Percentiles rank a stretch among this genome's conserved stretches.
phyloP scores from a whole-genome alignment of 306 rosid genomes.

The Castanospermum australe region DNA sequence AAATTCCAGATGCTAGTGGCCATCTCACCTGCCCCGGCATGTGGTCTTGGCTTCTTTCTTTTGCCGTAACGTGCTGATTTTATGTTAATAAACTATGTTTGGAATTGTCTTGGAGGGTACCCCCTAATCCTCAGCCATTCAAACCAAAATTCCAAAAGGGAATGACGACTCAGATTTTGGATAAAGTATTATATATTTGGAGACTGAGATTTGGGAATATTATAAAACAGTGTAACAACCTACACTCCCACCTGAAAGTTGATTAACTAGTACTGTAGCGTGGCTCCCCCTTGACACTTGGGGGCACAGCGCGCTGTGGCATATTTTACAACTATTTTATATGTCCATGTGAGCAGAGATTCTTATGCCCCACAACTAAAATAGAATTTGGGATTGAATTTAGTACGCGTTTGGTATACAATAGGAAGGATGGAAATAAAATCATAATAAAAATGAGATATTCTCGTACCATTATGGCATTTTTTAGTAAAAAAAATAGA shows the following conservation, averaged over 20 bases:
- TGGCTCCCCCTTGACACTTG: neutral
- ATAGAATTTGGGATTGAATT: neutral
- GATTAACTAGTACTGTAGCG: neutral
- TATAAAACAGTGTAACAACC: neutral
- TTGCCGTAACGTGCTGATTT: conserved; percentile 11
- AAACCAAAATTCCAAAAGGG: conserved; percentile 27
- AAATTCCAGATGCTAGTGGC: conserved; percentile 17
- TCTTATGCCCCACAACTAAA: neutral
- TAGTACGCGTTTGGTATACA: too few relatives aligned
- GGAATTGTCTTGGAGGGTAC: conserved; percentile 13
- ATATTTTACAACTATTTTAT: neutral
- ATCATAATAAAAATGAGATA: too few relatives aligned
- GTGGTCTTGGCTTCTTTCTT: conserved; percentile 34
- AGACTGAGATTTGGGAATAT: neutral
- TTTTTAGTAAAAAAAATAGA: too few relatives aligned
- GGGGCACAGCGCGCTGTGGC: neutral
- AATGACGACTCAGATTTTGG: conserved; percentile 17
- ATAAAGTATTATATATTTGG: neutral
- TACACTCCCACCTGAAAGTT: neutral
- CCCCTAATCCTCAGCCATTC: conserved; percentile 23
- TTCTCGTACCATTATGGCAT: too few relatives aligned
- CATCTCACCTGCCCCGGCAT: conserved; percentile 29
- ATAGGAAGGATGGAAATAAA: too few relatives aligned
- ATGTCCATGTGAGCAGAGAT: neutral
- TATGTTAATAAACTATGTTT: neutral